phyloP scores from a whole-genome alignment of 352 stramenopile genomes.

The Phytophthora meadii region DNA sequence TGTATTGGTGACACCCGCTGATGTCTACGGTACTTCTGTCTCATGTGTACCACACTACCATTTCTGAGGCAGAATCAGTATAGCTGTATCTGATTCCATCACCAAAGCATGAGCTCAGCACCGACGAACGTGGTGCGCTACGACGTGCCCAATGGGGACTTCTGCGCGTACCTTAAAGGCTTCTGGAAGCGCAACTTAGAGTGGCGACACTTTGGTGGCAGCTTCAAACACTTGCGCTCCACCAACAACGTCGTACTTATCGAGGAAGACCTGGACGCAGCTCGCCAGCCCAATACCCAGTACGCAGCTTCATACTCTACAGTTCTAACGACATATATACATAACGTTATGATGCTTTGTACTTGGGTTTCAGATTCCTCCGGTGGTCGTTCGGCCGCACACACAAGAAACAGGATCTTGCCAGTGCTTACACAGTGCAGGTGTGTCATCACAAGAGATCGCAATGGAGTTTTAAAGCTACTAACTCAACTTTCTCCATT shows the following conservation, averaged over 20 bases:
- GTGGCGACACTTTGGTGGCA: conserved; percentile 77
- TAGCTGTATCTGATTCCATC: neutral
- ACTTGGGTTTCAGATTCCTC: conserved; percentile 61
- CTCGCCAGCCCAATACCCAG: conserved; percentile 77
- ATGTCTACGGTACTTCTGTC: conserved; percentile 25
- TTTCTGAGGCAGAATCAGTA: neutral
- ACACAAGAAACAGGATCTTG: conserved; percentile 75
- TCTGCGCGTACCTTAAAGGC: conserved; percentile 73
- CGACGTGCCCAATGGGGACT: conserved; percentile 70
- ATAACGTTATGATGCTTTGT: neutral
- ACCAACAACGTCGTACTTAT: conserved; percentile 87
- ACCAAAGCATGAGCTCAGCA: conserved; percentile 26
- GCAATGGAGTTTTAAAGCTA: no score
- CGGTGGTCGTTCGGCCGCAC: conserved; percentile 82
- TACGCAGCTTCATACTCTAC: conserved; percentile 24
- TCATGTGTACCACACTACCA: neutral
- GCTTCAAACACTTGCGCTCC: conserved; percentile 80
- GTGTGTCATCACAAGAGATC: conserved; percentile 22
- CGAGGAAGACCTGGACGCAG: conserved; percentile 74
- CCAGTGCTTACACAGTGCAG: conserved; percentile 82
- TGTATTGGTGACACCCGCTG: neutral
- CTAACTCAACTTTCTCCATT: no score
- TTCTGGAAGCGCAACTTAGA: conserved; percentile 88
- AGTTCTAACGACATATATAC: neutral
- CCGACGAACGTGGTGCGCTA: conserved; percentile 52